A percentile compares a stretch with the other conserved stretches of the same genome.
Conservation (phyloP, 257 asterid species). For the Handroanthus guayacan region DNA sequence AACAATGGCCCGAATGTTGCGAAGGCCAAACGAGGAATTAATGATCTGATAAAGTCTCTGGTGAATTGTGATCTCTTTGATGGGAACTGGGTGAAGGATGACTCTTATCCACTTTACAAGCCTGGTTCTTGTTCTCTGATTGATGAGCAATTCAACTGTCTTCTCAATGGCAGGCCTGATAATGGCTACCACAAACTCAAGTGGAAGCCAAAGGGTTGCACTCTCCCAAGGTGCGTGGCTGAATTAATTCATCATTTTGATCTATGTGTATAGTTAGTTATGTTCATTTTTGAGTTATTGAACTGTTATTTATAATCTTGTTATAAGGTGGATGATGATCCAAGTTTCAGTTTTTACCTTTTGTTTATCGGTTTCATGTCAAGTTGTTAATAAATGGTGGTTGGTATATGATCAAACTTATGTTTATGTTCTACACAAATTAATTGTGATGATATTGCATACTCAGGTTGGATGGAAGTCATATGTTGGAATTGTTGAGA, state of each 20-base stretch:
- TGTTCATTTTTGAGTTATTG: too few species aligned
- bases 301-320: too few species aligned
- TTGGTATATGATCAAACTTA: neutral
- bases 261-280: too few species aligned
- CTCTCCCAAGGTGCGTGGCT: conserved; percentile 72
- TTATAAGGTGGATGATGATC: neutral
- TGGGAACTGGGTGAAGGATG: conserved; percentile 91
- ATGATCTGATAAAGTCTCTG: conserved; percentile 62
- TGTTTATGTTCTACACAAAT: neutral
- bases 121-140: conserved; percentile 96
- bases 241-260: conserved; percentile 9
- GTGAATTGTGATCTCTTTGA: conserved; percentile 74
- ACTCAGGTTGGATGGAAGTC: conserved; percentile 60
- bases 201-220: conserved; percentile 91
- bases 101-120: conserved; percentile 78
- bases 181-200: conserved; percentile 58
- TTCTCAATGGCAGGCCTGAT: conserved; percentile 84
- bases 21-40: conserved; percentile 37
- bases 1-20: conserved; percentile 34
- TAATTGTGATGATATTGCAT: conserved; percentile 20
- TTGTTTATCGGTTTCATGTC: neutral
- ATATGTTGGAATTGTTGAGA: conserved; percentile 69
- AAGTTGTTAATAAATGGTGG: neutral
- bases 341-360: neutral
- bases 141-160: conserved; percentile 92